Conservation (phyloP, 2,329 filamentous ascomycete species). For the Apiospora arundinis region DNA sequence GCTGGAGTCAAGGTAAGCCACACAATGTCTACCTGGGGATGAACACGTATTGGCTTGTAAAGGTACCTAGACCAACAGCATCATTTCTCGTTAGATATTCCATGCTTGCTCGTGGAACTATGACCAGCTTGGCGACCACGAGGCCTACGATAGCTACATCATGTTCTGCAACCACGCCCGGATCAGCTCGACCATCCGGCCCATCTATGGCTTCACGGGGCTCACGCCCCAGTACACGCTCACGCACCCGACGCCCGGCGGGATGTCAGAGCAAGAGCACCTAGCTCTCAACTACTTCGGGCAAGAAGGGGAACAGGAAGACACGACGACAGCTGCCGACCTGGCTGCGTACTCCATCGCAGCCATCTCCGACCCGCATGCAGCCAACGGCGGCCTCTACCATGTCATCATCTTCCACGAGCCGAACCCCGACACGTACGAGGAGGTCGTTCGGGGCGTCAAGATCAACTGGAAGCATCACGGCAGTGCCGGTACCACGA, state of each 20-base stretch:
- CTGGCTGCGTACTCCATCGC: conserved; percentile 25
- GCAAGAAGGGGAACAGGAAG: background rate
- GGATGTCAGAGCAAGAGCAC: background rate
- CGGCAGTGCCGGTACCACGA: background rate
- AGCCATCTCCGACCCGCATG: conserved; percentile 22
- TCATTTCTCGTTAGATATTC: conserved; percentile 28
- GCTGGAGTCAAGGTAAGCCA: conserved; percentile 35
- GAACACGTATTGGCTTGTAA: background rate
- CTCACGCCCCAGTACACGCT: conserved; percentile 3
- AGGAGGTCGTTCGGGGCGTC: background rate
- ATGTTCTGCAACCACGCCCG: conserved; percentile 37
- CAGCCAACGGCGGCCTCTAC: conserved; percentile 20
- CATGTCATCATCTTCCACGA: conserved; percentile 20
- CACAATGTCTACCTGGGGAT: background rate
- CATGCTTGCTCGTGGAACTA: conserved; percentile 40
- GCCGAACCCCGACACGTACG: background rate
- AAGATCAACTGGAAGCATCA: conserved; percentile 14
- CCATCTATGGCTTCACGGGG: conserved; percentile 39
- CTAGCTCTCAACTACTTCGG: conserved; percentile 5
- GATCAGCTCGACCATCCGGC: conserved; percentile 33
- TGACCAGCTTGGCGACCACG: conserved; percentile 39
- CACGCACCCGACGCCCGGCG: background rate
- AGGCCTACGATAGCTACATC: conserved; percentile 39
- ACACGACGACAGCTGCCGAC: conserved; percentile 22
- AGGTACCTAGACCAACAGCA: background rate